Conservation (phyloP, 225 moss, liverwort and hornwort species). For the Neckera pumila region DNA sequence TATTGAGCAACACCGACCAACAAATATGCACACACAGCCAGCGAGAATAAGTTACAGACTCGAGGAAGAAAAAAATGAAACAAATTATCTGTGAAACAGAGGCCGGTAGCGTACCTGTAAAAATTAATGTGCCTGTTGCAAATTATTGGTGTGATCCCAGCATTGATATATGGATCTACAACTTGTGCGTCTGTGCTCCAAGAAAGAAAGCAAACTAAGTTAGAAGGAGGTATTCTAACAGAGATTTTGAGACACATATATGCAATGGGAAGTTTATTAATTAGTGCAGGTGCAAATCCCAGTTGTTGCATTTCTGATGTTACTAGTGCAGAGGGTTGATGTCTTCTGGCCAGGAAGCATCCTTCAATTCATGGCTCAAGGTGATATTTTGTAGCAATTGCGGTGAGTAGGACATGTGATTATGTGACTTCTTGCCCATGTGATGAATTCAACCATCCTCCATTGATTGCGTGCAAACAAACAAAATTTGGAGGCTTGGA, state of each 20-base stretch:
- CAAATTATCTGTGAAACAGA: not conserved
- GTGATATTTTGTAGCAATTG: not conserved
- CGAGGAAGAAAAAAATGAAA: not conserved
- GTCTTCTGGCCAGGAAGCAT: not conserved
- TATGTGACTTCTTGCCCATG: not conserved
- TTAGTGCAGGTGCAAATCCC: not conserved
- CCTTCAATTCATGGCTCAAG: rapidly evolving
- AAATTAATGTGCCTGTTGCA: not conserved
- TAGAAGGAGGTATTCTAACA: not conserved
- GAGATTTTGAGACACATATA: not conserved
- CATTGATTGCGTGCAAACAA: not conserved
- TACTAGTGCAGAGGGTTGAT: not conserved
- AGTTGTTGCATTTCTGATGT: not conserved
- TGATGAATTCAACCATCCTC: not conserved
- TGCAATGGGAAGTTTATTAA: not conserved
- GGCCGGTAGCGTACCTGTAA: not conserved
- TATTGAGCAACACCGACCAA: too few species aligned
- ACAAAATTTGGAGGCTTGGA: not conserved
- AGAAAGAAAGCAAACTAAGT: not conserved
- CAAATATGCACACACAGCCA: not conserved
- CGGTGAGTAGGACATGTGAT: not conserved
- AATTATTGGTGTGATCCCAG: not conserved
- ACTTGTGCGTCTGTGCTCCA: not conserved
- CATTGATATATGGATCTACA: too few species aligned
- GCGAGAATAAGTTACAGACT: not conserved